Conservation (phyloP, 139 green algal species). For the Chlorella ohadii region DNA sequence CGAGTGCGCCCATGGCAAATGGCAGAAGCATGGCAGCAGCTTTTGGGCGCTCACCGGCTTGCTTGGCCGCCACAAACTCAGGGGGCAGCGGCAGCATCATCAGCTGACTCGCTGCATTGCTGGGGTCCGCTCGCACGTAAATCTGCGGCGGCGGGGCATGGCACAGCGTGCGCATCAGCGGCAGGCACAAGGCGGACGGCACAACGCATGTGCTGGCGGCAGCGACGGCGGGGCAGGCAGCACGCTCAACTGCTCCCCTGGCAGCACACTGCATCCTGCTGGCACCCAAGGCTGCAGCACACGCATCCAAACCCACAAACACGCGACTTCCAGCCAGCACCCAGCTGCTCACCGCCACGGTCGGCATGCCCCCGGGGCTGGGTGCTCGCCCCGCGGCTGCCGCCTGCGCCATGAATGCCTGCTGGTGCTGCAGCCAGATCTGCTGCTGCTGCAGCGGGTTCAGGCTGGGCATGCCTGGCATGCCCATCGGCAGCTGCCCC, state of each 20-base stretch:
- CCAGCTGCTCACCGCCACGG: background rate
- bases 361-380: background rate
- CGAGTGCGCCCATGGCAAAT: too few relatives aligned
- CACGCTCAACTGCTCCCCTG: too few relatives aligned
- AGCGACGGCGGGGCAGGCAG: background rate
- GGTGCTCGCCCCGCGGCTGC: background rate
- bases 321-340: too few relatives aligned
- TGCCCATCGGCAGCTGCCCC: background rate
- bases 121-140: too few relatives aligned
- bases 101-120: background rate
- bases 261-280: too few relatives aligned
- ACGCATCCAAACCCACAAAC: too few relatives aligned
- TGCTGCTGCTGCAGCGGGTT: slow-evolving; percentile 1
- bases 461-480: background rate
- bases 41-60: background rate
- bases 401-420: background rate
- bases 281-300: too few relatives aligned
- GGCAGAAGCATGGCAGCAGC: too few relatives aligned
- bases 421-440: background rate
- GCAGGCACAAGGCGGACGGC: too few relatives aligned
- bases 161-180: too few relatives aligned
- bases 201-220: background rate
- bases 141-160: too few relatives aligned
- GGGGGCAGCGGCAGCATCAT: background rate
- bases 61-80: background rate